These are phyloP conservation scores for Epichloe aotearoae DNA, from an alignment of 2,329 filamentous ascomycete species.

Conservation along the genomic window DNA sequence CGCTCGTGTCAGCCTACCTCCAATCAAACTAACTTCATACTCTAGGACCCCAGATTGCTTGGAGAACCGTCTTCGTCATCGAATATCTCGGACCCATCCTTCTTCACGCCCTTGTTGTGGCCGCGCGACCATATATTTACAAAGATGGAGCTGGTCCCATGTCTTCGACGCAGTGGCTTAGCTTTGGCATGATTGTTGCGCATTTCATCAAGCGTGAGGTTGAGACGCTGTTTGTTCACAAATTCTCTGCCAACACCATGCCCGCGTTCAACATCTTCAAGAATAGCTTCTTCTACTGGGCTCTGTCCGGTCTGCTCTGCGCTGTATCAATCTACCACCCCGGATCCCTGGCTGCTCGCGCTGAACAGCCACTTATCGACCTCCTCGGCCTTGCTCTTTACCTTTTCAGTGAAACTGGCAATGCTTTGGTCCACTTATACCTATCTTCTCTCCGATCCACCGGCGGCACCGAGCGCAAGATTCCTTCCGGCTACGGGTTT, in stretches of 20 bases:
- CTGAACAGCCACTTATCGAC: slow-evolving; percentile 36
- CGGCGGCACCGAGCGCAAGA: slow-evolving; percentile 75
- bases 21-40: background rate
- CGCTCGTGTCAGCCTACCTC: too few species aligned
- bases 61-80: slow-evolving; percentile 88
- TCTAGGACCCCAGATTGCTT: slow-evolving; percentile 73
- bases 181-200: slow-evolving; percentile 57
- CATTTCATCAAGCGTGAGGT: slow-evolving; percentile 94
- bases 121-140: slow-evolving; percentile 53
- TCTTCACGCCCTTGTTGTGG: slow-evolving; percentile 66
- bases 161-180: slow-evolving; percentile 56
- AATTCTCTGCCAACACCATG: slow-evolving; percentile 93
- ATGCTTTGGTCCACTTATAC: slow-evolving; percentile 67
- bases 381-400: slow-evolving; percentile 60
- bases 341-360: slow-evolving; percentile 49
- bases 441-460: slow-evolving; percentile 63
- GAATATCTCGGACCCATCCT: slow-evolving; percentile 89
- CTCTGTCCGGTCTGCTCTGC: slow-evolving; percentile 64
- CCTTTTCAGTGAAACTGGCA: slow-evolving; percentile 64
- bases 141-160: slow-evolving; percentile 34
- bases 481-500: slow-evolving; percentile 78
- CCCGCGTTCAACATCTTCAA: slow-evolving; percentile 82
- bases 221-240: slow-evolving; percentile 89
- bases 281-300: slow-evolving; percentile 93
- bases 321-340: slow-evolving; percentile 79